phyloP scores from a whole-genome alignment of 148 eudicot species.

The Rhododendron kiyosumense region DNA sequence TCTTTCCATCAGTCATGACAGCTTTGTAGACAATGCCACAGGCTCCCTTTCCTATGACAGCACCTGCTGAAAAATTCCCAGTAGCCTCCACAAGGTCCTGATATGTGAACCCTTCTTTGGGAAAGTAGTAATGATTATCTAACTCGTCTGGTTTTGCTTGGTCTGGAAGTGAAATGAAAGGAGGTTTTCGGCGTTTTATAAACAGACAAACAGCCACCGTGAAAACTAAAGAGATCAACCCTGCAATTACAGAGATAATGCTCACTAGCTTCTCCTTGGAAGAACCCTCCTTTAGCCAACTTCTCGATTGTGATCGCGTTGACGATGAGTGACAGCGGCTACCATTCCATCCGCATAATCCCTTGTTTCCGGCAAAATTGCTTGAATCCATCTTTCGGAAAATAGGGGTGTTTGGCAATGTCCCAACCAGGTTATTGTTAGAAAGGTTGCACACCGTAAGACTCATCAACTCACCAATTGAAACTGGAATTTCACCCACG shows the following conservation, averaged over 20 bases:
- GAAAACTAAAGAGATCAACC: conserved; percentile 49
- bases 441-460: conserved; percentile 69
- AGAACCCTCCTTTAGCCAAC: conserved; percentile 33
- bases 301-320: conserved; percentile 18
- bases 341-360: conserved; percentile 36
- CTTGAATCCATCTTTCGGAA: conserved; percentile 47
- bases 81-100: conserved; percentile 73
- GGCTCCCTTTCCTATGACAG: conserved; percentile 69
- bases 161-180: conserved; percentile 40
- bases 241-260: conserved; percentile 30
- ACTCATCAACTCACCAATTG: conserved; percentile 59
- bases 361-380: conserved; percentile 62
- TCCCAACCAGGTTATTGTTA: conserved; percentile 64
- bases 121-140: conserved; percentile 61
- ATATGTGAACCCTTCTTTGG: conserved; percentile 61
- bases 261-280: conserved; percentile 47
- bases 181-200: conserved; percentile 38
- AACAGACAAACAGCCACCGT: conserved; percentile 49
- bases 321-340: conserved; percentile 21
- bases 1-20: conserved; percentile 41
- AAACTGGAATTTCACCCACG: conserved; percentile 62
- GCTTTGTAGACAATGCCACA: conserved; percentile 86
- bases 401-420: conserved; percentile 55
- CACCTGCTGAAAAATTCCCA: conserved; percentile 48
- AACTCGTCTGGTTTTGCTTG: conserved; percentile 30